Base-by-base conservation (phyloP, 352 stramenopile genomes). In the Aphanomyces invadans region DNA sequence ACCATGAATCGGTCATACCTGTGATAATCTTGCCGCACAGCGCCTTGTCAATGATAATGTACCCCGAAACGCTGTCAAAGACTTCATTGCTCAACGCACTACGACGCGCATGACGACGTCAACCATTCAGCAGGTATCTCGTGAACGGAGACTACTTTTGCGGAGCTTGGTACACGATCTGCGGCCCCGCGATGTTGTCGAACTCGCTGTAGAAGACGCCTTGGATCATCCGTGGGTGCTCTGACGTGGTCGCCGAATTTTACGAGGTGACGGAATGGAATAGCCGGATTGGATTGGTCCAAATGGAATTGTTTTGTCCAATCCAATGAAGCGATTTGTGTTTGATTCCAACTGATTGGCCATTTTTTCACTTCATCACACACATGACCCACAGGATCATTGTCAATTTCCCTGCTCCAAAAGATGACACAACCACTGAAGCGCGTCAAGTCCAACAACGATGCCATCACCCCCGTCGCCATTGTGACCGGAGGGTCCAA, bases 201-300 rank as follows among this genome's bases (percentile, higher is more conserved):
- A 96, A 96, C 74, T 96, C 88, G 73, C 81, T 90, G 73, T 96
- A 96, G 75, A 96, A 95, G 21, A 96, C 57, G 4, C 81, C 86
- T 71, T 90, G 87, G 69, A 93, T 80, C 84, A 91, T 91, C 36
- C 3, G 5, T 4, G 11, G 5, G 21, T n/a, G n/a, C n/a, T n/a
- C n/a, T n/a, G n/a, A n/a, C n/a, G n/a, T n/a, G n/a, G n/a, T n/a
- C n/a, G n/a, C n/a, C 44, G 44, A 26, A 7, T 19, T 60, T 64
- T 38, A 21, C 4, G 21, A 10, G 29, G 5, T 32, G 49, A 57
- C 29, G 23, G 29, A 4, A 19, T 15, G 19, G 25, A 32, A 32
- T 57, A 19, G 21, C 25, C 2, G 49, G n/a, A 21, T 36, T 3
- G 12, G 29, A 57, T 57, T 57, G 46, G 46, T 2, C 21, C 44